Evolutionary conservation across 2,329 filamentous ascomycete species (phyloP), one percentile per base, ranked within the genome.

Genomic region (Neonectria hederae): DNA sequence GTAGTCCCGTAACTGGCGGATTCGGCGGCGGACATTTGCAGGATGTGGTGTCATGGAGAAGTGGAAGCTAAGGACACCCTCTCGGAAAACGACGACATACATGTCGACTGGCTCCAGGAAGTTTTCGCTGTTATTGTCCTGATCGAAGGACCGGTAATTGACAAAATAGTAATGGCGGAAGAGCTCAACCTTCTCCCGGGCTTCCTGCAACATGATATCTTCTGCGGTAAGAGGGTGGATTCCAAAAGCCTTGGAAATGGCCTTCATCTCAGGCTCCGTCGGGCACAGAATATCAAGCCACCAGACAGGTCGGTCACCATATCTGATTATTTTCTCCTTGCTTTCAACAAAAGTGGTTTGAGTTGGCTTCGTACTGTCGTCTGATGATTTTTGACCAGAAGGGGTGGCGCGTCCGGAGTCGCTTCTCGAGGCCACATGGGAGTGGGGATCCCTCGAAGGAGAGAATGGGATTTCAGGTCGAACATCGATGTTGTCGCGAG

Each of bases 91-190:
- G 9, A 98, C 91, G 38, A 97, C 92, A 74, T 98, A 99, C 87
- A 99, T 93, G 79, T 98, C 97, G 75, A 99, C 92, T 0, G 96
- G 95, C 72, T 98, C 93, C 49, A 99, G 86, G 76, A 97, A 97
- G 75, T 97, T 90, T 62, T 96, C 92, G 76, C 90, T 97, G 71
- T 90, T 91, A 65, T 89, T 89, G 75, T 99, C 96, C 77, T 98
- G 96, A 76, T 99, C 96, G 75, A 99, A 99, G 0, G 94, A 97
- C 17, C 96, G 92, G 78, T 99, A 99, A 78, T 97, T 98, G 81
- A 99, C 93, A 74, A 99, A 97, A 79, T 99, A 99, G 81, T 99
- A 99, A 77, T 97, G 92, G 35, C 93, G 90, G 83, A 99, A 99
- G 1, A 99, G 85, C 78, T 99, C 96, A 0, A 99, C 96, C 81